Base-by-base conservation (phyloP, 2,329 filamentous ascomycete genomes). In the Allantophomopsis lycopodina region DNA sequence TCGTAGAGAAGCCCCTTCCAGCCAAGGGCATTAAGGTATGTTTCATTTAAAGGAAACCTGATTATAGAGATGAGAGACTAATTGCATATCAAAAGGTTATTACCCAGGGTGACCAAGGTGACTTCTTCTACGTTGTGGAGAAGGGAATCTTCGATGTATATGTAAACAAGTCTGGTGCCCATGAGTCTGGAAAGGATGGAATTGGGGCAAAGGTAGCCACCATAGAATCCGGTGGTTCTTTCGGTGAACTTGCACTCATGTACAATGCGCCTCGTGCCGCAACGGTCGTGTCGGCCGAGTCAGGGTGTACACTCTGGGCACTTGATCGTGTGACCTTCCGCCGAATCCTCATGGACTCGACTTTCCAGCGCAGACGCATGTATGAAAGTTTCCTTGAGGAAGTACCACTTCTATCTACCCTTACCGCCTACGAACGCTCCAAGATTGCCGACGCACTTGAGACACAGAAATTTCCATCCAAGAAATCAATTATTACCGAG, bases 81-180 rank as follows among this genome's bases (percentile, higher is more conserved):
- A 45, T 35, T 34, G 15, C 10, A 32, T 12, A 2, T 12, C 37
- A 79, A 57, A 71, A 94, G 71, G 86, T 98, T 42, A 96, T 98
- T 49, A 82, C 79, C 37, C 91, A 98, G 65, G 91, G 91, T 40
- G 91, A 96, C 54, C 81, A 88, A 1, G 91, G 91, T 34, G 91
- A 98, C 61, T 96, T 83, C 66, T 98, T 98, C 64, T 98, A 98
- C 59, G 79, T 98, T 18, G 87, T 96, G 14, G 91, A 98, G 59
- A 83, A 80, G 47, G 91, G 91, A 32, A 70, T 71, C 16, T 96
- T 96, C 54, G 86, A 94, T 52, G 81, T 96, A 42, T 85, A 91
- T 55, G 88, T 96, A 61, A 88, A 95, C 58, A 60, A 71, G 11
- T 71, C 71, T 8, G 89, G 91, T 44, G 66, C 76, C 32, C 69